Evolutionary conservation across 2,329 filamentous ascomycete species (phyloP).

Genomic region (Xylaria polymorpha): DNA sequence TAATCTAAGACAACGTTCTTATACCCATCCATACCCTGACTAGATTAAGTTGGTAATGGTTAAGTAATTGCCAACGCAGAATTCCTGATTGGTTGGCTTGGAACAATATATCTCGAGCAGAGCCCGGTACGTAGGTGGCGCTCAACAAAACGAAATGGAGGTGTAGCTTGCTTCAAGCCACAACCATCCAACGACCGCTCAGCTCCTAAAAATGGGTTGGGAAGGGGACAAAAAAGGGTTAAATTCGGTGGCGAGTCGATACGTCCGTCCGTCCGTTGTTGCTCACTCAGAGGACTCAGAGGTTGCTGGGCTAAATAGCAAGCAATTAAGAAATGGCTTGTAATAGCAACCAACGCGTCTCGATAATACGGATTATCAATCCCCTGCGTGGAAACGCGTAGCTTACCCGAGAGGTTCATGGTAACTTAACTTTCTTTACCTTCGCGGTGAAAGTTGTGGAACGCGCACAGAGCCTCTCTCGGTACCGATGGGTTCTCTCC

Average conservation of each 20-base stretch:
- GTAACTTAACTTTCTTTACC: background rate
- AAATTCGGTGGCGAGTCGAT: constrained; percentile 1
- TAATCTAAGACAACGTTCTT: background rate
- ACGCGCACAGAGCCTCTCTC: constrained; percentile 17
- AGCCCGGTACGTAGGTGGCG: constrained; percentile 14
- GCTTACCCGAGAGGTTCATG: constrained; percentile 10
- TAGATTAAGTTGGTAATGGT: constrained; percentile 24
- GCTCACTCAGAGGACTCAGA: too few relatives aligned
- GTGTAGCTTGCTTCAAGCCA: constrained; percentile 15
- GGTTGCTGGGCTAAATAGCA: background rate
- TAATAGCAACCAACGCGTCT: constrained; percentile 4
- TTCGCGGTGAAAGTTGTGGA: constrained; percentile 7
- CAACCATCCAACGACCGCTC: constrained; percentile 4
- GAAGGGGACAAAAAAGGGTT: constrained; percentile 8
- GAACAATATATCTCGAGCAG: constrained; percentile 13
- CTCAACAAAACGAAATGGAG: background rate
- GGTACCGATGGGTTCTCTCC: constrained; percentile 2
- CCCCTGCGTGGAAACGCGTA: constrained; percentile 10
- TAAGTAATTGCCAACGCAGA: constrained; percentile 26
- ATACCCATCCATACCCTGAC: background rate
- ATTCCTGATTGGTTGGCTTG: background rate
- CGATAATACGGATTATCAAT: background rate
- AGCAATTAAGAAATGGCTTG: background rate
- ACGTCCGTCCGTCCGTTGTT: background rate
- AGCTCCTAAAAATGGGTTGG: constrained; percentile 18